A percentile compares a stretch with the other conserved stretches of the same genome.
These are phyloP conservation scores for Chalara sp. DNA, from an alignment of 2,329 filamentous ascomycete species.

Conservation along the genomic window DNA sequence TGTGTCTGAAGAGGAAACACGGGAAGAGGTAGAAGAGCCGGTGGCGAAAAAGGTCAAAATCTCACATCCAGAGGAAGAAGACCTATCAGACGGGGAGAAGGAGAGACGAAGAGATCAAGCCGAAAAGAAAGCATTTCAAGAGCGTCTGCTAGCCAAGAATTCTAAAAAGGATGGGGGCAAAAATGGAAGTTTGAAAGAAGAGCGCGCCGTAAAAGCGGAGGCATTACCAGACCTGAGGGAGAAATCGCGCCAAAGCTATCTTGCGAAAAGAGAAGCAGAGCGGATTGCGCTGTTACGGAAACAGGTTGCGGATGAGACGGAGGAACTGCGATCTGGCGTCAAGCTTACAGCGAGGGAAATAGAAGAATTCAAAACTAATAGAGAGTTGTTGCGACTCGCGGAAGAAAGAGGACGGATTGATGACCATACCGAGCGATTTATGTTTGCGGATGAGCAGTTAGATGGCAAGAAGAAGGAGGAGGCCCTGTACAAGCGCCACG, in stretches of 20 bases:
- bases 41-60: conserved; percentile 65
- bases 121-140: conserved; percentile 76
- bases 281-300: conserved; percentile 78
- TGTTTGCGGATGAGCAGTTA: conserved; percentile 88
- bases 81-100: conserved; percentile 55
- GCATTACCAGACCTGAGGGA: conserved; percentile 77
- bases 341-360: conserved; percentile 72
- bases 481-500: conserved; percentile 82
- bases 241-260: conserved; percentile 82
- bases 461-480: conserved; percentile 83
- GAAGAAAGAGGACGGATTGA: conserved; percentile 84
- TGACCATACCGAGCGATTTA: conserved; percentile 86
- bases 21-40: conserved; percentile 58
- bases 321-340: conserved; percentile 71
- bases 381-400: conserved; percentile 72
- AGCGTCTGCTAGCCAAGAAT: conserved; percentile 62
- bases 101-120: conserved; percentile 60
- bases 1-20: conserved; percentile 37
- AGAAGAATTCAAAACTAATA: conserved; percentile 81
- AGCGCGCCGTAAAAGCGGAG: conserved; percentile 56
- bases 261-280: conserved; percentile 87
- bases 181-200: conserved; percentile 48
- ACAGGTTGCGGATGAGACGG: conserved; percentile 83
- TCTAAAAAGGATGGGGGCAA: conserved; percentile 54
- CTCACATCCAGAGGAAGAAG: conserved; percentile 46